Conservation (phyloP, 768 basidiomycete genomes). For the Podaxis mareebaensis region DNA sequence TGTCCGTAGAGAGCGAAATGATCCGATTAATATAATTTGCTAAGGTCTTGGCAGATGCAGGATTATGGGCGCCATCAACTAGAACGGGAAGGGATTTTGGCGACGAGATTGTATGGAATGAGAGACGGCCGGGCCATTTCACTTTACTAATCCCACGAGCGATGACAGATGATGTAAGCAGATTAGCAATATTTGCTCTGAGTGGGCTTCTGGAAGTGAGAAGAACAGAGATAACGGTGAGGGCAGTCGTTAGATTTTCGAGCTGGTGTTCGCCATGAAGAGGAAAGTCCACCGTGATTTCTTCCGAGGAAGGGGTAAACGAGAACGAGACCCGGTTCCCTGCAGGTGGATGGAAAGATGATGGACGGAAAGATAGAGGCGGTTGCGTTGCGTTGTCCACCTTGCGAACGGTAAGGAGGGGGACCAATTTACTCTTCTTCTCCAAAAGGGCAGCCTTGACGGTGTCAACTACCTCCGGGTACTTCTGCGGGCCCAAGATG, state of each 20-base stretch:
- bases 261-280: constrained; percentile 84
- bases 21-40: constrained; percentile 1
- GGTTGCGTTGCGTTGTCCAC: constrained; percentile 31
- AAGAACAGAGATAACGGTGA: constrained; percentile 62
- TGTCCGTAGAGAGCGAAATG: constrained; percentile 6
- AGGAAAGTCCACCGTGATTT: constrained; percentile 54
- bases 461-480: constrained; percentile 51
- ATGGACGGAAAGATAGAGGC: constrained; percentile 18
- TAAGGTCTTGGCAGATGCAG: constrained; percentile 25
- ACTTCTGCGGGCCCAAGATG: constrained; percentile 64
- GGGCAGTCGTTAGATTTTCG: constrained; percentile 75
- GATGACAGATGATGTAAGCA: constrained; percentile 53
- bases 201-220: constrained; percentile 26
- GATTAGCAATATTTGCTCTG: constrained; percentile 23
- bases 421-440: constrained; percentile 42
- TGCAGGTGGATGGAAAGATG: constrained; percentile 35
- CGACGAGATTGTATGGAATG: constrained; percentile 53
- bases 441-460: constrained; percentile 44
- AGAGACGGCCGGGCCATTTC: constrained; percentile 83
- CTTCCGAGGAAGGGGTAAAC: constrained; percentile 44
- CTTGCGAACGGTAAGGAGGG: constrained; percentile 43
- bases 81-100: constrained; percentile 45
- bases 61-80: constrained; percentile 94
- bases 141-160: constrained; percentile 56
- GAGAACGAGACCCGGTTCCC: constrained; percentile 42